A percentile compares a stretch with the other conserved stretches of the same genome.
Conservation (phyloP, 108 stramenopile genomes). For the Pseudonitzschia multistriata region DNA sequence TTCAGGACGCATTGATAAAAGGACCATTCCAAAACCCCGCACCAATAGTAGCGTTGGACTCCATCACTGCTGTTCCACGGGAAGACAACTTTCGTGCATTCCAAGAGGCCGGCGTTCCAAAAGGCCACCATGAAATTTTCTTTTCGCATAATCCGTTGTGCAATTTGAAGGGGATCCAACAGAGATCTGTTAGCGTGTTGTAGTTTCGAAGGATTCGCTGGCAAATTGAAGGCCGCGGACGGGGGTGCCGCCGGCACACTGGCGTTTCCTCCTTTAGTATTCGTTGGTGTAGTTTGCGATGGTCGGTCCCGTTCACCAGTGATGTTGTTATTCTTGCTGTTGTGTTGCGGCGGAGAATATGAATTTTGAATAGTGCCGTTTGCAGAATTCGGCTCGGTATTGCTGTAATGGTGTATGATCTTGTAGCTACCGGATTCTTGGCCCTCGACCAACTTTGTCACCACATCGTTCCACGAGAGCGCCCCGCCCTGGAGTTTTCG, state of each 20-base stretch:
- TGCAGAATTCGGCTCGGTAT: neutral
- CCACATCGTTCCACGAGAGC: conserved; percentile 79
- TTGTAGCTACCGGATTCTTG: conserved; percentile 67
- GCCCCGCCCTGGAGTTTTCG: conserved; percentile 79
- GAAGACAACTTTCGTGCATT: neutral
- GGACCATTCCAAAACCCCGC: conserved; percentile 60
- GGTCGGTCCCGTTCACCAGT: neutral
- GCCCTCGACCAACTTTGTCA: conserved; percentile 53
- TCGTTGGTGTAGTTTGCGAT: neutral
- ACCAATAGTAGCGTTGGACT: conserved; percentile 32
- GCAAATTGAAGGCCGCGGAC: conserved; percentile 27
- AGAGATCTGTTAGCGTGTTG: neutral
- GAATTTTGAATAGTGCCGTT: neutral
- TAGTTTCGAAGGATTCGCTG: conserved; percentile 13
- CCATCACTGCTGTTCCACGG: conserved; percentile 41
- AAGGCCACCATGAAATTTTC: conserved; percentile 96
- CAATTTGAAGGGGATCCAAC: conserved; percentile 68
- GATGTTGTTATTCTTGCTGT: neutral
- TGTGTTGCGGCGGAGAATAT: neutral
- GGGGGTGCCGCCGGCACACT: conserved; percentile 1
- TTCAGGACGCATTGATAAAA: conserved; percentile 91
- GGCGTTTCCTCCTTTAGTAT: neutral
- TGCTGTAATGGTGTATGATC: conserved; percentile 7
- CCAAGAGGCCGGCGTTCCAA: conserved; percentile 78
- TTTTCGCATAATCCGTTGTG: conserved; percentile 90